phyloP scores from a whole-genome alignment of 495 filamentous ascomycete species.

The Hypomontagnella submonticulosa region DNA sequence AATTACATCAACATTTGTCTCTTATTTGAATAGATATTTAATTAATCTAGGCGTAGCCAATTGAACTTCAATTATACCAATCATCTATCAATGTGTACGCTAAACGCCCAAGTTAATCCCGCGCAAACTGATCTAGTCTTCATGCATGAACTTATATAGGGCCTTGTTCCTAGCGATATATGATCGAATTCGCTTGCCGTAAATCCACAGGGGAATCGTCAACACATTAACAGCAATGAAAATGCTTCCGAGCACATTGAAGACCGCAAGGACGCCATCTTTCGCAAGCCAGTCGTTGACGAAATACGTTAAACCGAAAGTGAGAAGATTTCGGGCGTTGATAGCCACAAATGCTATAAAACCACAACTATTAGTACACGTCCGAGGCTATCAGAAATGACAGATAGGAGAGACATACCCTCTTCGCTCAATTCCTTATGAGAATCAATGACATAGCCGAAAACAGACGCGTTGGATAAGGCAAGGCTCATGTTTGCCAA shows the following conservation, averaged over 20 bases:
- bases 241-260: slow-evolving; percentile 60
- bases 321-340: slow-evolving; percentile 64
- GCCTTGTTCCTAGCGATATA: slow-evolving; percentile 59
- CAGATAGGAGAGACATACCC: slow-evolving; percentile 34
- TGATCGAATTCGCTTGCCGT: slow-evolving; percentile 60
- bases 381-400: neutral
- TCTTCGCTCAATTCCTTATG: slow-evolving; percentile 64
- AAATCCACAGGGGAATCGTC: slow-evolving; percentile 67
- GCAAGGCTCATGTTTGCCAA: slow-evolving; percentile 65
- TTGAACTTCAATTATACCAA: no score
- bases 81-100: neutral
- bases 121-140: slow-evolving; percentile 42
- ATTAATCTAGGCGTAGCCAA: no score
- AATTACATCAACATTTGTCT: no score
- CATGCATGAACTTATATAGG: slow-evolving; percentile 62
- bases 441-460: slow-evolving; percentile 65
- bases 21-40: no score
- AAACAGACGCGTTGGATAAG: slow-evolving; percentile 63
- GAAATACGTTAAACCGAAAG: slow-evolving; percentile 66
- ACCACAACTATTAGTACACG: slow-evolving; percentile 23
- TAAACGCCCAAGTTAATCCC: neutral
- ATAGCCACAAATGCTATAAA: slow-evolving; percentile 63
- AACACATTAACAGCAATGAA: slow-evolving; percentile 59
- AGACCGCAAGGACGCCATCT: slow-evolving; percentile 60
- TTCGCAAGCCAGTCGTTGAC: slow-evolving; percentile 61